Conservation (phyloP, 78 protist genomes). For the Cavenderia fasciculata region DNA sequence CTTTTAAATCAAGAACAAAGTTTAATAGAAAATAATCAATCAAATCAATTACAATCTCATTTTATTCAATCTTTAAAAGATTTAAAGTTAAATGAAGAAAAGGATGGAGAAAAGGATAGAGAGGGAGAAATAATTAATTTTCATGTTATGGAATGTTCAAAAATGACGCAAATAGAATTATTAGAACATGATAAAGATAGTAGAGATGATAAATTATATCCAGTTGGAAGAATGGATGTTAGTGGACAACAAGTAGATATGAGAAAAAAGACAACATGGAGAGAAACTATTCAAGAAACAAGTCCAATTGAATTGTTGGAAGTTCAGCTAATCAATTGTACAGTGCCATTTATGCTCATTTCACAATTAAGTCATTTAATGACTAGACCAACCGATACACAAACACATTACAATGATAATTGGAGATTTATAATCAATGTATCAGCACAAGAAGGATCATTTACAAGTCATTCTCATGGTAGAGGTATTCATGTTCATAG, state of each 20-base stretch:
- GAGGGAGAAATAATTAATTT: too few species aligned
- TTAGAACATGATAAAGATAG: not conserved
- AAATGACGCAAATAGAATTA: slow-evolving; percentile 1
- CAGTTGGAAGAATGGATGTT: slow-evolving; percentile 32
- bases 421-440: slow-evolving; percentile 92
- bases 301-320: slow-evolving; percentile 73
- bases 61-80: too few species aligned
- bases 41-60: too few species aligned
- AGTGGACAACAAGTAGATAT: slow-evolving; percentile 86
- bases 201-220: not conserved
- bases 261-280: slow-evolving; percentile 72
- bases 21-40: not conserved
- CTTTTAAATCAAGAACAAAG: not conserved
- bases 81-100: too few species aligned
- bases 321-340: slow-evolving; percentile 67
- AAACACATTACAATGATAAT: not conserved
- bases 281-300: slow-evolving; percentile 72
- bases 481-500: slow-evolving; percentile 95
- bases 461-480: slow-evolving; percentile 10
- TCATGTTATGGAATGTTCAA: not conserved
- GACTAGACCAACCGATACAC: not conserved
- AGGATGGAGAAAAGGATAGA: too few species aligned
- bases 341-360: slow-evolving; percentile 84
- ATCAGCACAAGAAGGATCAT: slow-evolving; percentile 93
- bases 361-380: slow-evolving; percentile 47